These are phyloP conservation scores for Tetrahymena borealis DNA, from an alignment of 73 alveolate species.

Conservation along the genomic window DNA sequence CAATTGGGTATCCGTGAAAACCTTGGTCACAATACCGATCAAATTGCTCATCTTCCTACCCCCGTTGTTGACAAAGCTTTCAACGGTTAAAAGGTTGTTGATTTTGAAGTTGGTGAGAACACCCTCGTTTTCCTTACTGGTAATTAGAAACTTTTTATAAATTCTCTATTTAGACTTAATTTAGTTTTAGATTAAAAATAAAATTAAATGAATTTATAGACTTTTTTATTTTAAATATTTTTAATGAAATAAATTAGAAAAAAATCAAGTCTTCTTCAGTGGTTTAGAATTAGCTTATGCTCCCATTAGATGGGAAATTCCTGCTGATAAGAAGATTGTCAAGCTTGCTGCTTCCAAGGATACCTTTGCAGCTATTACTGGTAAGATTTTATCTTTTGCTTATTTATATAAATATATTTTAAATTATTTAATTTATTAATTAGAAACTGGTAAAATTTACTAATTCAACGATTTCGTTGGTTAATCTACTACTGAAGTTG, in stretches of 20 bases:
- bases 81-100: neutral
- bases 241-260: neutral
- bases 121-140: conserved; percentile 4
- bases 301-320: neutral
- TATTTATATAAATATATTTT: neutral
- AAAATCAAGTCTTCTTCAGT: neutral
- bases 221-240: neutral
- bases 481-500: neutral
- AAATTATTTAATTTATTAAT: neutral
- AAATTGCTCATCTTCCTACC: neutral
- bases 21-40: neutral
- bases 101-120: neutral
- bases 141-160: neutral
- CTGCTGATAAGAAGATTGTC: neutral
- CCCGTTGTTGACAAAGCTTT: neutral
- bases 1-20: neutral
- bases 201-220: too few relatives aligned
- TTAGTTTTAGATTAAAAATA: too few relatives aligned
- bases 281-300: neutral
- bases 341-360: neutral
- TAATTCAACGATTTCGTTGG: neutral
- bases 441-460: neutral
- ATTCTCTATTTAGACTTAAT: too few relatives aligned
- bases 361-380: neutral
- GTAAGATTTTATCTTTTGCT: neutral